Conservation (phyloP, 2,329 filamentous ascomycete species). For the Lizonia empirigonia region DNA sequence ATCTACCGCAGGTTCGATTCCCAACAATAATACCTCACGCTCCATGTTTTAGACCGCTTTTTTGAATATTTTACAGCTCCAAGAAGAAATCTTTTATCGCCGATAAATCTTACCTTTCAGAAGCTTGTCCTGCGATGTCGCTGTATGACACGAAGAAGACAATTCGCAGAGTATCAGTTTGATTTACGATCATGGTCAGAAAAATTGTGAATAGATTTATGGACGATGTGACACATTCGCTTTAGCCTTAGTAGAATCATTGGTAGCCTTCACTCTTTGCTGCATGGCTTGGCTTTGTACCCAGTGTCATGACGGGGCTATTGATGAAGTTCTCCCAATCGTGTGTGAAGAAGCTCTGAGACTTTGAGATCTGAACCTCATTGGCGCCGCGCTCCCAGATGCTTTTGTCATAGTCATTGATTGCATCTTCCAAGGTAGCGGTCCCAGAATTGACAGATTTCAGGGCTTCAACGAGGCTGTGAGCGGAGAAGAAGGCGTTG, state of each 20-base stretch:
- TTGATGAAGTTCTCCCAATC: conserved; percentile 41
- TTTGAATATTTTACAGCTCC: too few species aligned
- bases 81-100: too few species aligned
- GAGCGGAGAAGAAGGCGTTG: conserved; percentile 45
- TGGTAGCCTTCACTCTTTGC: conserved; percentile 38
- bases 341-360: conserved; percentile 41
- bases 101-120: too few species aligned
- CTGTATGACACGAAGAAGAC: too few species aligned
- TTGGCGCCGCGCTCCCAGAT: conserved; percentile 37
- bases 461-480: conserved; percentile 35
- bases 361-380: conserved; percentile 42
- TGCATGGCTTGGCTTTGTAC: conserved; percentile 37
- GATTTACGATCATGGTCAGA: too few species aligned
- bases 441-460: conserved; percentile 21
- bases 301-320: conserved; percentile 38
- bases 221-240: background rate
- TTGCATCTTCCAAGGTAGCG: conserved; percentile 19
- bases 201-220: background rate
- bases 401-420: conserved; percentile 36
- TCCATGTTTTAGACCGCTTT: too few species aligned
- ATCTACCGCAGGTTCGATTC: too few species aligned
- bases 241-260: background rate
- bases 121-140: too few species aligned
- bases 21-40: too few species aligned
- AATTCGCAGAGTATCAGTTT: too few species aligned